These are phyloP conservation scores for Miscanthus sacchariflorus DNA, from an alignment of 202 grass and related monocot species.

Conservation along the genomic window DNA sequence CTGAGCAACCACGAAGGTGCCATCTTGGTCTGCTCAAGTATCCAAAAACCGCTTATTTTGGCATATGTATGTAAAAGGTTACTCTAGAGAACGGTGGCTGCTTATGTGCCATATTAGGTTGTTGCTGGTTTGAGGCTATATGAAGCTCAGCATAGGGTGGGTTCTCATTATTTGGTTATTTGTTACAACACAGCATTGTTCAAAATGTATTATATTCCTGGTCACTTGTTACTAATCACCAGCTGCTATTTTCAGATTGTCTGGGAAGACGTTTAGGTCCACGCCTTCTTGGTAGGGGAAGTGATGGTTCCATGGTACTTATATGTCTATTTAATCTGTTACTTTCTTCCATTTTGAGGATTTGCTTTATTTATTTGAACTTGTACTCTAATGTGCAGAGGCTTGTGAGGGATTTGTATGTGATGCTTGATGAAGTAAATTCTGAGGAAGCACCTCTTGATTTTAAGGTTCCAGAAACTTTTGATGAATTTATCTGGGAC, in stretches of 20 bases:
- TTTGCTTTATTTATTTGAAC: conserved; percentile 38
- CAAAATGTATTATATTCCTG: not conserved
- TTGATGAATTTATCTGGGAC: conserved; percentile 92
- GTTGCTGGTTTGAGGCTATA: conserved; percentile 14
- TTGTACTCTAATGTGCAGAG: conserved; percentile 61
- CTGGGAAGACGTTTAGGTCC: conserved; percentile 90
- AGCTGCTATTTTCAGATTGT: conserved; percentile 84
- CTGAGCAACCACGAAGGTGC: not conserved
- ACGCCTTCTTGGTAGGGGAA: conserved; percentile 85
- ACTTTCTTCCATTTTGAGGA: not conserved
- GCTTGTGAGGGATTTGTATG: conserved; percentile 89
- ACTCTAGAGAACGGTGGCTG: not conserved
- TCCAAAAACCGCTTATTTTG: not conserved
- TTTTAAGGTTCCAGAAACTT: conserved; percentile 84
- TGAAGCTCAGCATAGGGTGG: conserved; percentile 1
- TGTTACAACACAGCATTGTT: not conserved
- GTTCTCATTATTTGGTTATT: not conserved
- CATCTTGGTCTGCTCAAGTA: conserved; percentile 8
- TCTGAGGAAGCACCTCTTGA: conserved; percentile 72
- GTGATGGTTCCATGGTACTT: conserved; percentile 82
- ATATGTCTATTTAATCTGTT: conserved; percentile 19
- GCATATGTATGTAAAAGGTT: conserved; percentile 4
- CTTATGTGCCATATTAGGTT: not conserved
- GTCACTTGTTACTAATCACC: conserved; percentile 46
- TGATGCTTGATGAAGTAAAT: conserved; percentile 85